phyloP scores from a whole-genome alignment of 2,329 filamentous ascomycete genomes.

The Cytospora piceae region DNA sequence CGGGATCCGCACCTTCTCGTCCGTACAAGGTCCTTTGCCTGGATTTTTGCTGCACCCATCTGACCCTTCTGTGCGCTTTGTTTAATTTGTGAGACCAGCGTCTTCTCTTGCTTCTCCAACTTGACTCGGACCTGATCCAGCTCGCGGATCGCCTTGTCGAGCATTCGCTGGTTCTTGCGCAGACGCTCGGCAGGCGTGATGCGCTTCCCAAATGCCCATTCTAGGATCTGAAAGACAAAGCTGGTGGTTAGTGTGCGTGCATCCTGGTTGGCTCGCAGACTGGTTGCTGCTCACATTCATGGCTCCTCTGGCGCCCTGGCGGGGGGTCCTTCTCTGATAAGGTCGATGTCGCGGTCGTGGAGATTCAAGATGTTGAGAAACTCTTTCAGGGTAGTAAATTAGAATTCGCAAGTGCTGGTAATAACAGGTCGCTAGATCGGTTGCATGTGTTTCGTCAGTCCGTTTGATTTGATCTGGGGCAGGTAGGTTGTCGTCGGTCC shows the following conservation, averaged over 20 bases:
- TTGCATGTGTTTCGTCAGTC: neutral
- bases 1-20: conserved; percentile 69
- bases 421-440: neutral
- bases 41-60: conserved; percentile 98
- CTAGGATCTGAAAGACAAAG: conserved; percentile 71
- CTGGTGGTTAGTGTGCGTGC: conserved; percentile 33
- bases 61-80: conserved; percentile 98
- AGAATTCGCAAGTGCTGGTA: neutral
- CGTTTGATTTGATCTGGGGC: neutral
- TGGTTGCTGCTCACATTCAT: conserved; percentile 57
- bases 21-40: conserved; percentile 94
- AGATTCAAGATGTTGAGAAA: neutral
- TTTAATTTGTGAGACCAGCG: conserved; percentile 93
- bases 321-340: conserved; percentile 15
- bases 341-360: conserved; percentile 19
- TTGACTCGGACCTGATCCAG: conserved; percentile 94
- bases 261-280: neutral
- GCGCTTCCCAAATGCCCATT: conserved; percentile 99
- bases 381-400: neutral
- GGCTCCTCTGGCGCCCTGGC: conserved; percentile 33
- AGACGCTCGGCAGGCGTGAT: conserved; percentile 94
- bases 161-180: conserved; percentile 91
- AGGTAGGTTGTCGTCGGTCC: neutral
- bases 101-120: conserved; percentile 98
- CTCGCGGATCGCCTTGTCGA: conserved; percentile 97